These are phyloP conservation scores for Somion occarium DNA, from an alignment of 1,284 basidiomycete genomes.

Conservation along the genomic window DNA sequence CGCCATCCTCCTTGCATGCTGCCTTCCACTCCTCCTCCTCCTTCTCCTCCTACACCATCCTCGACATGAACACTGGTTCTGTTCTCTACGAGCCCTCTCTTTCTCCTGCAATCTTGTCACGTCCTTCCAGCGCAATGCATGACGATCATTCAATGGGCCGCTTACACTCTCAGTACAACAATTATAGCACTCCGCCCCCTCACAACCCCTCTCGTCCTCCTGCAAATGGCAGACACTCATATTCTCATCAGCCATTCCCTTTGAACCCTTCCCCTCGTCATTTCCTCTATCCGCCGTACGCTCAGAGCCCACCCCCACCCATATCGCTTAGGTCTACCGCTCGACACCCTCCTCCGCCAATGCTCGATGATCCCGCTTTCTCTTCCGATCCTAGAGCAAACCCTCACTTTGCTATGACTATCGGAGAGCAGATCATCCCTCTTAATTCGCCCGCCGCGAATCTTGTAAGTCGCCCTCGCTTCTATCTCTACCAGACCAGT, in stretches of 20 bases:
- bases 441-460: slow-evolving; percentile 11
- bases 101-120: background rate
- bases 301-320: slow-evolving; percentile 7
- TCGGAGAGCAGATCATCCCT: slow-evolving; percentile 25
- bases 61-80: background rate
- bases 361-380: slow-evolving; percentile 33
- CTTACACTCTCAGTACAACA: too few relatives aligned
- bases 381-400: slow-evolving; percentile 30
- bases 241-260: slow-evolving; percentile 6
- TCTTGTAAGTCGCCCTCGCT: slow-evolving; percentile 6
- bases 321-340: slow-evolving; percentile 5
- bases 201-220: slow-evolving; percentile 6
- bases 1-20: background rate
- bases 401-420: slow-evolving; percentile 29
- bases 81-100: background rate
- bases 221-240: background rate
- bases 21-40: background rate
- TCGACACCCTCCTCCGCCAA: slow-evolving; percentile 13
- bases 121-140: slow-evolving; percentile 5
- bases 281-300: slow-evolving; percentile 8
- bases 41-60: background rate
- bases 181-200: slow-evolving; percentile 4
- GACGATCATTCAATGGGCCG: slow-evolving; percentile 7
- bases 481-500: background rate
- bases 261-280: background rate